phyloP scores from a whole-genome alignment of 2,329 filamentous ascomycete species.

The Cladosporium sp. region DNA sequence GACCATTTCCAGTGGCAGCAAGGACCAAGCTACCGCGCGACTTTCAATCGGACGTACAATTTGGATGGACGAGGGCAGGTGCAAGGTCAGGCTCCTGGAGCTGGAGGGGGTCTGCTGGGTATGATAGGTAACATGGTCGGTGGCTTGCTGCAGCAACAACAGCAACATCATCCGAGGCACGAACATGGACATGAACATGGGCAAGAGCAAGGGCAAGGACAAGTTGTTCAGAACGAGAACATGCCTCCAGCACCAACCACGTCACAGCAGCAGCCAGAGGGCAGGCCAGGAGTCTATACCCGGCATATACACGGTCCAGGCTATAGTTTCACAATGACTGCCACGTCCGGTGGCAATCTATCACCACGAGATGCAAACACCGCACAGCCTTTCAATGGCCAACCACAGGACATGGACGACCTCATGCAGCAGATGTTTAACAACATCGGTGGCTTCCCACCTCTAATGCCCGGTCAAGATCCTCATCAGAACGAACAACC shows the following conservation, averaged over 20 bases:
- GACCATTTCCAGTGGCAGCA: constrained; percentile 29
- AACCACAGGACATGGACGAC: constrained; percentile 27
- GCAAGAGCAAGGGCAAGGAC: not conserved
- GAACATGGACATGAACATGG: constrained; percentile 5
- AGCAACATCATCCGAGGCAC: constrained; percentile 13
- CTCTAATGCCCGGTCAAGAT: not conserved
- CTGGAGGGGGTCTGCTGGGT: constrained; percentile 36
- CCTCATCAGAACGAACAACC: not conserved
- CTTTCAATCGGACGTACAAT: constrained; percentile 38
- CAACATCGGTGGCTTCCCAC: constrained; percentile 26
- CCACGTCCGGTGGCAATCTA: constrained; percentile 33
- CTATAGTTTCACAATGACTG: constrained; percentile 29
- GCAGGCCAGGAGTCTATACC: constrained; percentile 14
- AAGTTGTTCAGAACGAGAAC: too few species aligned
- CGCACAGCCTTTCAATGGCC: constrained; percentile 41
- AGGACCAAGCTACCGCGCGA: constrained; percentile 31
- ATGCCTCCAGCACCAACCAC: too few species aligned
- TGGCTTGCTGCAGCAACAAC: constrained; percentile 17
- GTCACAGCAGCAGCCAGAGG: constrained; percentile 15
- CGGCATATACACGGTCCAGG: constrained; percentile 24
- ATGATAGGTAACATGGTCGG: constrained; percentile 20
- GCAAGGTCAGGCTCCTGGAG: constrained; percentile 19
- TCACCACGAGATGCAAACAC: constrained; percentile 49
- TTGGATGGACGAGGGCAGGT: constrained; percentile 16
- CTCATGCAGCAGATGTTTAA: constrained; percentile 31